Evolutionary conservation across 2,329 filamentous ascomycete genomes (phyloP), one percentile per base, ranked within the genome.

Genomic region (Huntiella bhutanensis): DNA sequence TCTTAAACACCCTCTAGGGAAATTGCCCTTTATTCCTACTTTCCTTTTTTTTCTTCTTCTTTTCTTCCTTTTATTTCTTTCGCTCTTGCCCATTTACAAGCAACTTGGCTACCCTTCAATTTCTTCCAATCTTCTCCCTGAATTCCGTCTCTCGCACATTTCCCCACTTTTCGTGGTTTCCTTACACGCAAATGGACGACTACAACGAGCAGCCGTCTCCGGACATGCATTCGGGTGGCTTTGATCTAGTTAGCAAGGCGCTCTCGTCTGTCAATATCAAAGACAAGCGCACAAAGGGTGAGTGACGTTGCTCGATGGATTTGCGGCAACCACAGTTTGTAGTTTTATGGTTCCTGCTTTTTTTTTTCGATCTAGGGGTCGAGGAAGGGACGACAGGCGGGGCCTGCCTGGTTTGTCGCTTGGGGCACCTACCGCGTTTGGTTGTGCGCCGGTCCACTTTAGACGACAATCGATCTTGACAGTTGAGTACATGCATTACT

Each of bases 201-300:
- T 48, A 44, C 15, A 44, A 35, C 42, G 28, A 43, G 17, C 41
- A 36, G 8, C 33, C 40, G 11, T 28, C 8, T 5, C 16, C 19
- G n/a, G 2, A 8, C 15, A 33, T 41, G 32, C 28, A 46, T 34
- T 35, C 12, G 15, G 5, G 35, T n/a, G 34, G 17, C 43, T n/a
- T 41, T 13, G 39, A 41, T 11, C 39, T 28, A 2, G 22, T 28
- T 28, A 32, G 19, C 37, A 33, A 46, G 33, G 22, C 13, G 17
- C 28, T 43, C 13, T 10, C 32, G 5, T 12, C 22, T 32, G 45
- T 49, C 16, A 4, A 38, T 13, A 35, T 49, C 16, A 43, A 49
- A 16, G 47, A 49, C 16, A 49, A 46, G 22, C 38, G 47, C 13
- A 49, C 47, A 8, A 49, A 49, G 38, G 47, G 47, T 46, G 34